A percentile compares a stretch with the other conserved stretches of the same genome.
phyloP scores from a whole-genome alignment of 306 rosid genomes.

The Quillaja saponaria region DNA sequence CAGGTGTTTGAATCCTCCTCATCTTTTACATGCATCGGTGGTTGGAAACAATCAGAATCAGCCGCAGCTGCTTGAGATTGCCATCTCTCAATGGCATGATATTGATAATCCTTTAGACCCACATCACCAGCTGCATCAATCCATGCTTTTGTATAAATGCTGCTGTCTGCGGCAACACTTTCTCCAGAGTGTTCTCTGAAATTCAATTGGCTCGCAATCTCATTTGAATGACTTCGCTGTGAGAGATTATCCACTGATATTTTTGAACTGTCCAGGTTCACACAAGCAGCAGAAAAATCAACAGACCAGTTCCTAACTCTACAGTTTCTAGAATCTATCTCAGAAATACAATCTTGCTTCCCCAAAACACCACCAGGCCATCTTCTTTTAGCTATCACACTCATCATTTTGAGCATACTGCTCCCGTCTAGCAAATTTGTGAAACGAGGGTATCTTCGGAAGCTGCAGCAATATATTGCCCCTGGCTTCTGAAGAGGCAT shows the following conservation, averaged over 20 bases:
- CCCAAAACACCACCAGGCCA: conserved; percentile 87
- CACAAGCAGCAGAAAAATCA: conserved; percentile 92
- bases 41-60: conserved; percentile 60
- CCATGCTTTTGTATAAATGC: conserved; percentile 94
- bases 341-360: conserved; percentile 91
- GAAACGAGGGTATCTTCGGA: conserved; percentile 98
- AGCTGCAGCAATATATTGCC: conserved; percentile 66
- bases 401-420: conserved; percentile 77
- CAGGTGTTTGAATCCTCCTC: conserved; percentile 91
- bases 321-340: conserved; percentile 95
- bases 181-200: conserved; percentile 96
- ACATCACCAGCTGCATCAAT: conserved; percentile 86
- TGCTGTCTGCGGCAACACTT: conserved; percentile 89
- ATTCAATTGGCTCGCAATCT: conserved; percentile 75
- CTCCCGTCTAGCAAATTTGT: conserved; percentile 88
- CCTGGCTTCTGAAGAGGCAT: conserved; percentile 94
- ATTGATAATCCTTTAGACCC: conserved; percentile 78
- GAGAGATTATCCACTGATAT: conserved; percentile 83
- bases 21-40: conserved; percentile 56
- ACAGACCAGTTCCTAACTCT: conserved; percentile 98
- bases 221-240: conserved; percentile 91
- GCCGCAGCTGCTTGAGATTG: conserved; percentile 97
- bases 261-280: conserved; percentile 75
- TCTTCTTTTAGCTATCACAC: conserved; percentile 66
- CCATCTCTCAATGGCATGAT: conserved; percentile 97